Evolutionary conservation across 805 yeast genomes (phyloP), one percentile per base, ranked within the genome.

Genomic region (Pichia deserticola): DNA sequence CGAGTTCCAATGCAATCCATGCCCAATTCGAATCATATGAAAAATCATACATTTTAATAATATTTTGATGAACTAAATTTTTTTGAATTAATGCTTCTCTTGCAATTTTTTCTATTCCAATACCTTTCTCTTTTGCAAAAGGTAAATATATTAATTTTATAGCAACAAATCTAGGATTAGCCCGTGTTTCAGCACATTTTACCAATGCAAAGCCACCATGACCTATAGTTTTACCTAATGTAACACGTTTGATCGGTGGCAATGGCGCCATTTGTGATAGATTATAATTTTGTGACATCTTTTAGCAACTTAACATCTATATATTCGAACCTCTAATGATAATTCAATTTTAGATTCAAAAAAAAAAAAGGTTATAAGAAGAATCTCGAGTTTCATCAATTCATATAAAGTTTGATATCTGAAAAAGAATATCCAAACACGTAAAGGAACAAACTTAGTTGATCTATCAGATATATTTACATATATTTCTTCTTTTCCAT

Each of bases 151-250:
- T 73, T 57, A 78, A 78, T 56, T 82, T 82, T 36, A 81, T 71
- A 0, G 88, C 88, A 50, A 79, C 74, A 39, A 36, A 52, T 40
- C 15, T 42, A 5, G 47, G 48, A 5, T 67, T 51, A 6, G 39
- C 25, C 7, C 40, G 34, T 40, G 69, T 68, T 11, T 54, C 47
- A 0, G 82, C 86, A 9, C 68, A 63, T 55, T 79, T 78, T 5
- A 82, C 85, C 47, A 78, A 71, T 2, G 86, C 88, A 69, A 82
- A 82, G 0, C 86, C 72, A 2, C 89, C 89, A 54, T 79, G 81
- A 0, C 88, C 89, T 12, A 82, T 69, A 0, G 84, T 78, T 29
- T 70, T 70, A 0, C 79, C 83, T 6, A 74, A 48, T 32, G 63
- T 69, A 2, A 79, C 70, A 32, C 71, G 73, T 45, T 72, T 71